Base-by-base conservation (phyloP, 2,329 filamentous ascomycete genomes). In the Periconia sp. region DNA sequence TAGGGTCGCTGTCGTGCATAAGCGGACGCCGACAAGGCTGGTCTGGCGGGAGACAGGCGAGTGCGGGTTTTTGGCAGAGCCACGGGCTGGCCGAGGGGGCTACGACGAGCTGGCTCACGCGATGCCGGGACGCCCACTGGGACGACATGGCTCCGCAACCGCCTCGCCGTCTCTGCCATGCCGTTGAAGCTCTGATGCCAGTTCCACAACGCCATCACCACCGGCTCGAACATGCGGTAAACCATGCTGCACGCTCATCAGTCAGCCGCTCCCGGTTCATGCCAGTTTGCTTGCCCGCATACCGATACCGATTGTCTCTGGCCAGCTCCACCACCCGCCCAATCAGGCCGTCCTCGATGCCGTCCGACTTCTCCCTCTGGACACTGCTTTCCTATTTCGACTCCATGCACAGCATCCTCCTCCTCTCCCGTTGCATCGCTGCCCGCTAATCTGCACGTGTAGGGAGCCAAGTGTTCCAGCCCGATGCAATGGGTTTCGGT, bases 401-500 rank as follows among this genome's bases (percentile, higher is more conserved):
- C 32, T 16, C 34, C 36, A 13, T 32, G 24, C 15, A 19, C 11
- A 26, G 22, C 15, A 10, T 24, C 24, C 15, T 42, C 36, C 29
- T 15, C n/a, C 22, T 17, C 32, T 35, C 46, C 29, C 30, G 26
- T 36, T 22, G 36, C n/a, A n/a, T 24, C 17, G 30, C 21, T 28
- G 24, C 32, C 37, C 26, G 30, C 41, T 30, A 40, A 24, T 40
- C 5, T 28, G 17, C 15, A 31, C 30, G 36, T 17, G 10, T 22
- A 17, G 24, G 4, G n/a, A n/a, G 23, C 29, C 29, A 34, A 40
- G 24, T 3, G 36, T 36, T 58, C 61, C 54, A 62, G 58, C 58
- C 57, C 54, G 32, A 44, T 28, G 43, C 43, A 43, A 29, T 47
- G 50, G 54, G 46, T 30, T 35, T 24, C 37, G 33, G 58, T 65